Evolutionary conservation across 1,139 yeast species (phyloP).

Genomic region (Sugiyamaella castrensis): DNA sequence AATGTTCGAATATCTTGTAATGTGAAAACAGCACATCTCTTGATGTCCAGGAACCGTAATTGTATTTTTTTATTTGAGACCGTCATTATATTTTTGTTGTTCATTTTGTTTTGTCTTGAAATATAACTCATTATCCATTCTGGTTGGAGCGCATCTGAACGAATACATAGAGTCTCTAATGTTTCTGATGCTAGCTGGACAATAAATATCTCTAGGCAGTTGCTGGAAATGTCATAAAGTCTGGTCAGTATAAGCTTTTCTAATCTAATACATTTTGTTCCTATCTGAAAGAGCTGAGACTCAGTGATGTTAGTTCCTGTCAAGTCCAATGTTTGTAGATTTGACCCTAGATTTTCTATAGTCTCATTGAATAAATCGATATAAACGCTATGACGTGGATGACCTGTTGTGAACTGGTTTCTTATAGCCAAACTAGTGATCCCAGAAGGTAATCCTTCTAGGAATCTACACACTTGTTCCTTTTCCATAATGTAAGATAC

Average conservation of each 20-base stretch:
- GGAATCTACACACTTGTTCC: background rate
- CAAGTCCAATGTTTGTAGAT: conserved; percentile 6
- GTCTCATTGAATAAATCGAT: background rate
- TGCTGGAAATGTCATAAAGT: conserved; percentile 5
- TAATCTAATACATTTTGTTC: conserved; percentile 1
- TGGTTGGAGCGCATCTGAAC: conserved; percentile 17
- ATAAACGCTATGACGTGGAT: background rate
- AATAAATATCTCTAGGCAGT: conserved; percentile 13
- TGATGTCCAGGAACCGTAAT: conserved; percentile 15
- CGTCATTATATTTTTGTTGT: conserved; percentile 1
- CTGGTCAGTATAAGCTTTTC: conserved; percentile 4
- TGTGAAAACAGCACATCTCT: conserved; percentile 24
- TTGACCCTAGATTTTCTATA: conserved; percentile 1
- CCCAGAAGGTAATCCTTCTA: conserved; percentile 6
- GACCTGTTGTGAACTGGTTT: conserved; percentile 6
- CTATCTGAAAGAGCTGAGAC: conserved; percentile 8
- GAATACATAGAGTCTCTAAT: conserved; percentile 14
- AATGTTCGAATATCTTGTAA: conserved; percentile 17
- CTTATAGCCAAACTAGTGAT: conserved; percentile 3
- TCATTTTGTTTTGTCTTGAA: conserved; percentile 9
- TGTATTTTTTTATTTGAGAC: background rate
- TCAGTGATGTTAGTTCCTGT: conserved; percentile 3
- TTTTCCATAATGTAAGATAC: conserved; percentile 7
- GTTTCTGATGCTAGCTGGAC: conserved; percentile 12
- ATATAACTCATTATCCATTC: conserved; percentile 21